Percentiles rank a stretch among this genome's conserved stretches.
Evolutionary conservation across 768 basidiomycete species (phyloP).

Genomic region (Trametes punicea): DNA sequence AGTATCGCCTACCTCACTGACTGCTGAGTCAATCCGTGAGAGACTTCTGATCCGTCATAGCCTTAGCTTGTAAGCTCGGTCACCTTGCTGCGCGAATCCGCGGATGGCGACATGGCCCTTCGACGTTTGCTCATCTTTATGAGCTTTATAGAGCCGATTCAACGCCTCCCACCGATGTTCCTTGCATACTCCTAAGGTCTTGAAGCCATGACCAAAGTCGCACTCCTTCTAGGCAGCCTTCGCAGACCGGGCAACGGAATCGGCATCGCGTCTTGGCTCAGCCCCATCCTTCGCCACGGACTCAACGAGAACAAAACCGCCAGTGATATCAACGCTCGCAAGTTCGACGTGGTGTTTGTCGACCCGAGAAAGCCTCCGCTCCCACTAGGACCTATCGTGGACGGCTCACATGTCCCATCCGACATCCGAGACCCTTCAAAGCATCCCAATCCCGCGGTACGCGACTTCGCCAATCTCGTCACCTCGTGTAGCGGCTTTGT

Average conservation of each 20-base stretch:
- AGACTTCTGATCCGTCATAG: not conserved
- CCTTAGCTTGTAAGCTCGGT: not conserved
- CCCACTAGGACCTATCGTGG: conserved; percentile 29
- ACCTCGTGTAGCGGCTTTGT: conserved; percentile 32
- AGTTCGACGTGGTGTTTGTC: conserved; percentile 24
- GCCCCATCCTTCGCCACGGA: conserved; percentile 14
- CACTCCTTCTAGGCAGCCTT: conserved; percentile 26
- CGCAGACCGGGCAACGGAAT: conserved; percentile 24
- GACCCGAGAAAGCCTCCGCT: conserved; percentile 27
- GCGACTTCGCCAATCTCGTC: conserved; percentile 32
- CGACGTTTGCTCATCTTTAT: conserved; percentile 1
- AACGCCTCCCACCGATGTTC: not conserved
- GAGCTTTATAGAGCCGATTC: not conserved
- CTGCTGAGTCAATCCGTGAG: not conserved
- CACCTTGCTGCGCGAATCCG: not conserved
- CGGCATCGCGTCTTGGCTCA: conserved; percentile 26
- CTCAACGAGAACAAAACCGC: conserved; percentile 11
- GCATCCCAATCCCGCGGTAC: conserved; percentile 30
- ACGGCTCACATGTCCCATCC: conserved; percentile 28
- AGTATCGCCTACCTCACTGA: too few species aligned
- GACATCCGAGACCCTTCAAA: conserved; percentile 25
- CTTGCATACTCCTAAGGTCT: not conserved
- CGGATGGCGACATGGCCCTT: conserved; percentile 6
- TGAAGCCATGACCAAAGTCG: conserved; percentile 23
- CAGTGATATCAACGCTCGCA: not conserved